Evolutionary conservation across 768 basidiomycete genomes (phyloP), one percentile per base, ranked within the genome.

Genomic region (Lactarius hatsudake): DNA sequence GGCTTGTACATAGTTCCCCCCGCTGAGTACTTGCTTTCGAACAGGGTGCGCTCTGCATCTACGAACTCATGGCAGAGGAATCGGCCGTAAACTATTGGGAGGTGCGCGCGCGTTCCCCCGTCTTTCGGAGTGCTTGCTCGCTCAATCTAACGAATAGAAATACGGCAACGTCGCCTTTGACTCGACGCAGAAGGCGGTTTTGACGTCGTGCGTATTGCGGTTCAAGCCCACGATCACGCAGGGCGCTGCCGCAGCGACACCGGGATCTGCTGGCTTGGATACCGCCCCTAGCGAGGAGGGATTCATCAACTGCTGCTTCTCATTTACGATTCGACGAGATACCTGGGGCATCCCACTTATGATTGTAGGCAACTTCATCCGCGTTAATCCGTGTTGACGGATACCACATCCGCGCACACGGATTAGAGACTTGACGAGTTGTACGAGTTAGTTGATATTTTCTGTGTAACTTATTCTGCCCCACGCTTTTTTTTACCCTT

Each of bases 71-170:
- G 96, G 91, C 95, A 0, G 96, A 99, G 76, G 95, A 96, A 75
- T 90, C 89, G 1, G 94, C 95, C 3, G 95, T 97, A 51, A 94
- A 96, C 75, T 98, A 97, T 73, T 98, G 94, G 94, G 96, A 98
- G 87, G 94, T 90, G 42, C 51, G 83, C 72, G 30, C 43, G 26
- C 65, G 23, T 30, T 57, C 38, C 30, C 28, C 15, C 7, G 26
- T 30, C 53, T 6, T 23, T 43, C 38, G 8, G 42, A 20, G 12
- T 6, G 20, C 28, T 51, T 40, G 13, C 12, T 9, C n/a, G 13
- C 20, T 26, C 28, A 15, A 23, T 26, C 2, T 63, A 40, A 34
- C 7, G 56, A 42, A 55, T 76, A 94, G 91, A 95, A 97, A 89
- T 97, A 97, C 73, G 94, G 94, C 63, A 87, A 91, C 64, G 92